Evolutionary conservation across 2,329 filamentous ascomycete genomes (phyloP).

Genomic region (Monosporascus sp.): DNA sequence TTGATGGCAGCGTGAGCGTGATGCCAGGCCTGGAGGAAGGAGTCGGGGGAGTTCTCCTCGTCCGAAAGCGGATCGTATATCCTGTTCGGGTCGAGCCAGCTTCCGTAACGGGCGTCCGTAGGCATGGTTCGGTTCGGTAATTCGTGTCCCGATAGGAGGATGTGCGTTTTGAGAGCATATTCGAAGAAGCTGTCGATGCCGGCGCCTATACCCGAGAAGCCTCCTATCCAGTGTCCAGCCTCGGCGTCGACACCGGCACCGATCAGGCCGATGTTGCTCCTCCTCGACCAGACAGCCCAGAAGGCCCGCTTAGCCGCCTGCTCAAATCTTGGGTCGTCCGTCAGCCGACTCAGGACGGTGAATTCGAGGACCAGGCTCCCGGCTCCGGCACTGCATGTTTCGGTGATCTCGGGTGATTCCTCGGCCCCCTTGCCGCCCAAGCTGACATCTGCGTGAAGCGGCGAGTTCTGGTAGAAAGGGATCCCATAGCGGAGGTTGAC

Average conservation of each 20-base stretch:
- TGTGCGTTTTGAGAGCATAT: constrained; percentile 91
- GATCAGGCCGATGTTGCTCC: constrained; percentile 80
- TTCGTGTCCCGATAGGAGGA: constrained; percentile 74
- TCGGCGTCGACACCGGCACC: constrained; percentile 92
- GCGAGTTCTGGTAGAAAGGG: constrained; percentile 86
- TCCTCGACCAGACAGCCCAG: constrained; percentile 90
- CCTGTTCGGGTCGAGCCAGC: constrained; percentile 59
- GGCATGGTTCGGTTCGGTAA: constrained; percentile 46
- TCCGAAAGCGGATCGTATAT: constrained; percentile 55
- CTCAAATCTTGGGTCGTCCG: constrained; percentile 83
- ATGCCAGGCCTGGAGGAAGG: constrained; percentile 79
- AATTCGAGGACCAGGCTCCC: constrained; percentile 93
- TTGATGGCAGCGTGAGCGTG: constrained; percentile 83
- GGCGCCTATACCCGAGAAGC: constrained; percentile 89
- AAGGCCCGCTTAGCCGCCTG: constrained; percentile 86
- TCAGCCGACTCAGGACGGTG: constrained; percentile 80
- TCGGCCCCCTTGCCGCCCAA: constrained; percentile 34
- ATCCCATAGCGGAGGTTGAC: constrained; percentile 89
- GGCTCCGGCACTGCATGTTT: constrained; percentile 95
- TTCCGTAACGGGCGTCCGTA: constrained; percentile 28
- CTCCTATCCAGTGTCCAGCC: constrained; percentile 79
- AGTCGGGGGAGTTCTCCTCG: constrained; percentile 65
- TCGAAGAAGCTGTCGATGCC: constrained; percentile 98
- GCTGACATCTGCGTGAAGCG: constrained; percentile 56
- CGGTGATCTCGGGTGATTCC: constrained; percentile 67